Base-by-base conservation (phyloP, 1,284 basidiomycete genomes). In the Calocybe gambosa region DNA sequence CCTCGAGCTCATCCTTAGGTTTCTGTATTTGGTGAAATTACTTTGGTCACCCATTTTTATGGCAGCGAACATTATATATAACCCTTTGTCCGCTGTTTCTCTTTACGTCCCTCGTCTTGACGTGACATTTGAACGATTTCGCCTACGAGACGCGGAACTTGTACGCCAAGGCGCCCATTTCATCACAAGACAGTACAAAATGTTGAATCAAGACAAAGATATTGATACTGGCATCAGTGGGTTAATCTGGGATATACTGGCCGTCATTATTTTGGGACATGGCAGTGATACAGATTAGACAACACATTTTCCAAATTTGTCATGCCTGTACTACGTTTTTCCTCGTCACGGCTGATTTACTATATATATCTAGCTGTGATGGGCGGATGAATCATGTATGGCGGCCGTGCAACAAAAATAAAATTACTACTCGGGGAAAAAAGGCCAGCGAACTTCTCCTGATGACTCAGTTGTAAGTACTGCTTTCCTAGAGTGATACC, bases 131-230 rank as follows among this genome's bases (percentile, higher is more conserved):
- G 64, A 66, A 39, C 51, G 65, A 21, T 74, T 74, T 54, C 62
- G 67, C n/a, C 53, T 74, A 5, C 63, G 66, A 5, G 72, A 75
- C 47, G 67, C 71, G 5, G 66, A 70, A 46, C 57, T 71, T 5
- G 38, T 70, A 2, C 56, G 56, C 18, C 67, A 75, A 43, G 58
- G 49, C 15, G 50, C 48, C n/a, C 50, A 47, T 15, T 54, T 53
- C 37, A 8, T 58, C 4, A 46, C 39, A 25, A 47, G 55, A 19
- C 47, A 57, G 39, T 58, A 59, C 34, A 44, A 50, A 36, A 34
- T 42, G 3, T 37, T 40, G 8, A 25, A 21, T 19, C 28, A 35
- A 5, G 41, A 42, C 12, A 20, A 40, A n/a, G n/a, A n/a, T n/a
- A n/a, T n/a, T 12, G 45, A 33, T n/a, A 25, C 39, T 8, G 39